Evolutionary conservation across 1,284 basidiomycete species (phyloP).

Genomic region (Trichosporon asahii): DNA sequence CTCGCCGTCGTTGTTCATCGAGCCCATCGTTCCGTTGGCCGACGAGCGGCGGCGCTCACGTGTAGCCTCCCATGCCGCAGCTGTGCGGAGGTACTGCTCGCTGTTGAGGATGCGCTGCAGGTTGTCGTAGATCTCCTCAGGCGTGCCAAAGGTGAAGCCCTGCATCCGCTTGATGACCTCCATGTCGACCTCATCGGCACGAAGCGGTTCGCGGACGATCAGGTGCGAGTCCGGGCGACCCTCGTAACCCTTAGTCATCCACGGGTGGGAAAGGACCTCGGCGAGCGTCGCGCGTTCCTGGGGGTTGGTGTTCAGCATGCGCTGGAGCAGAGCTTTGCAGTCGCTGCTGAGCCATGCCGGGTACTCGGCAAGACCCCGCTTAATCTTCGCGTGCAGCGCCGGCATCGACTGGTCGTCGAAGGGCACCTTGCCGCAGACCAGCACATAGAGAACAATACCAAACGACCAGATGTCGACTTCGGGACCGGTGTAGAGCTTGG

Average conservation of each 20-base stretch:
- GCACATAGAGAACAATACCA: conserved; percentile 93
- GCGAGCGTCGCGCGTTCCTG: conserved; percentile 71
- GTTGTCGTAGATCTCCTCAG: conserved; percentile 75
- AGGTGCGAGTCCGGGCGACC: conserved; percentile 79
- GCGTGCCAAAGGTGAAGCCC: conserved; percentile 92
- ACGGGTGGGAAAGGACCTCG: conserved; percentile 88
- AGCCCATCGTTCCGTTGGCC: conserved; percentile 23
- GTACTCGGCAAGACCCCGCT: conserved; percentile 93
- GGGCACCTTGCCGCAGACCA: conserved; percentile 97
- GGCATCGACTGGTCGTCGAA: conserved; percentile 99
- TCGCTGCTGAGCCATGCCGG: conserved; percentile 95
- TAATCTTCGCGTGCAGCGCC: conserved; percentile 97
- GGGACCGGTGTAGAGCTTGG: conserved; percentile 92
- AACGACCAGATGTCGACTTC: conserved; percentile 99
- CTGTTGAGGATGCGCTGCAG: conserved; percentile 71
- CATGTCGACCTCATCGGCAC: conserved; percentile 78
- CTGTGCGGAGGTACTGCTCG: conserved; percentile 70
- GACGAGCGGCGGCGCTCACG: conserved; percentile 52
- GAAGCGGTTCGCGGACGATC: conserved; percentile 80
- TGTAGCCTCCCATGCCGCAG: conserved; percentile 73
- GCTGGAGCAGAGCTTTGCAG: conserved; percentile 87
- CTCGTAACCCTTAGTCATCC: conserved; percentile 88
- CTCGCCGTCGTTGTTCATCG: conserved; percentile 27
- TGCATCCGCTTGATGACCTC: conserved; percentile 87
- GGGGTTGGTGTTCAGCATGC: conserved; percentile 97